A percentile compares a stretch with the other conserved stretches of the same genome.
Conservation (phyloP, 805 yeast genomes). For the Kregervanrija delftensis region DNA sequence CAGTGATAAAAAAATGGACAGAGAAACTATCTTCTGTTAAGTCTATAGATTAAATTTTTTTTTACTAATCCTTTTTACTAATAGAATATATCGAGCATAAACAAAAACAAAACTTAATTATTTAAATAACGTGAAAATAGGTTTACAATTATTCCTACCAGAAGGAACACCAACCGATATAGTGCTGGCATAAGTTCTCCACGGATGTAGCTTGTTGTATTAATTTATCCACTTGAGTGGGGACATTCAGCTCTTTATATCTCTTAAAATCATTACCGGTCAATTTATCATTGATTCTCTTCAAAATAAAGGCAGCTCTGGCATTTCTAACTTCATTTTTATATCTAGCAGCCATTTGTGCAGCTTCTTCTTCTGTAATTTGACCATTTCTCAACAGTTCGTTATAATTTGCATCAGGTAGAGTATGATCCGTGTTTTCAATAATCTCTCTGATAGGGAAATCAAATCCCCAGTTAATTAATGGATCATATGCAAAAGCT, state of each 20-base stretch:
- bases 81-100: too few species aligned
- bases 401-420: conserved; percentile 62
- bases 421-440: conserved; percentile 63
- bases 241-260: conserved; percentile 62
- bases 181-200: conserved; percentile 93
- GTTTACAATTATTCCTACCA: conserved; percentile 48
- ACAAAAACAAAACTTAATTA: too few species aligned
- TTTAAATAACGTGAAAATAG: not conserved
- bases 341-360: conserved; percentile 61
- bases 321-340: conserved; percentile 73
- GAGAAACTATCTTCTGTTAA: not conserved
- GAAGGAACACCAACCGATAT: conserved; percentile 98
- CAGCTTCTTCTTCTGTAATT: conserved; percentile 72
- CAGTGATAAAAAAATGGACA: conserved; percentile 22
- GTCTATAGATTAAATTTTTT: not conserved
- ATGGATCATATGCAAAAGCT: conserved; percentile 97
- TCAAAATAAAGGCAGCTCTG: conserved; percentile 83
- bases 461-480: conserved; percentile 98
- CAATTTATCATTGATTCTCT: conserved; percentile 84
- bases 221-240: conserved; percentile 86
- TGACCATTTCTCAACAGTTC: conserved; percentile 67
- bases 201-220: conserved; percentile 96
- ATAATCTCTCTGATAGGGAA: conserved; percentile 75
- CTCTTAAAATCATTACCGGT: conserved; percentile 90
- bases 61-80: too few species aligned